Percentiles rank a stretch among this genome's conserved stretches.
Conservation (phyloP, 805 yeast genomes). For the Zygosaccharomyces lentus region DNA sequence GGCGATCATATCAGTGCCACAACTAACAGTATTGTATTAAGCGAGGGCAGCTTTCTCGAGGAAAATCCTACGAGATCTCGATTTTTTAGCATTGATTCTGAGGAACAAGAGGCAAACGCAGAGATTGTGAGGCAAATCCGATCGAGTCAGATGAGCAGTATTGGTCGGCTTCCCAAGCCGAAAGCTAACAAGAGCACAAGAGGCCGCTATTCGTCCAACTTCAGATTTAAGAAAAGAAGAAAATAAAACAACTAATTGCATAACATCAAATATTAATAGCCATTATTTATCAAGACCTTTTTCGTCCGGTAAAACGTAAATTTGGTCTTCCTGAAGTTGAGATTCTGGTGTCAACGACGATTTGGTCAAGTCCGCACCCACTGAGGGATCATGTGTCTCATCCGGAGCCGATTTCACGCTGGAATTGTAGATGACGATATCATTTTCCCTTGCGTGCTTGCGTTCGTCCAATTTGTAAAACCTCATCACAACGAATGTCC, state of each 20-base stretch:
- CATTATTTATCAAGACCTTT: not conserved
- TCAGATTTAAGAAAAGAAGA: not conserved
- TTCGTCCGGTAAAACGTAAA: not conserved
- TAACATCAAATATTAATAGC: not conserved
- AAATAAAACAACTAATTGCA: not conserved
- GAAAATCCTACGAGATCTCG: slow-evolving; percentile 13
- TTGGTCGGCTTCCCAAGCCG: not conserved
- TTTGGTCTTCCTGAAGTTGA: not conserved
- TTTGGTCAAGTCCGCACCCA: not conserved
- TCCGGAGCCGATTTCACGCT: slow-evolving; percentile 12
- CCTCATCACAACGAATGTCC: slow-evolving; percentile 29
- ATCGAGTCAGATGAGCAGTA: slow-evolving; percentile 10
- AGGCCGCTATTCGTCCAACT: not conserved
- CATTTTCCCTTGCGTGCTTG: slow-evolving; percentile 36
- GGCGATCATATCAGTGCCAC: slow-evolving; percentile 7
- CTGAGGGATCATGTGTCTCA: too few species aligned
- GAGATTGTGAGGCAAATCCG: slow-evolving; percentile 22
- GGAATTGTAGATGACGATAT: slow-evolving; percentile 35
- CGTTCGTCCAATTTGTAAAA: slow-evolving; percentile 41
- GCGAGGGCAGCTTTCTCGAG: slow-evolving; percentile 19
- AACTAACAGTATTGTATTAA: slow-evolving; percentile 12
- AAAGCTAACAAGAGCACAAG: not conserved
- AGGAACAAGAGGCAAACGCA: slow-evolving; percentile 17
- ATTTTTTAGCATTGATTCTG: slow-evolving; percentile 17
- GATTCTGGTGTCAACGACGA: not conserved